Conservation (phyloP, 306 rosid species). For the Sphenostylis stenocarpa region DNA sequence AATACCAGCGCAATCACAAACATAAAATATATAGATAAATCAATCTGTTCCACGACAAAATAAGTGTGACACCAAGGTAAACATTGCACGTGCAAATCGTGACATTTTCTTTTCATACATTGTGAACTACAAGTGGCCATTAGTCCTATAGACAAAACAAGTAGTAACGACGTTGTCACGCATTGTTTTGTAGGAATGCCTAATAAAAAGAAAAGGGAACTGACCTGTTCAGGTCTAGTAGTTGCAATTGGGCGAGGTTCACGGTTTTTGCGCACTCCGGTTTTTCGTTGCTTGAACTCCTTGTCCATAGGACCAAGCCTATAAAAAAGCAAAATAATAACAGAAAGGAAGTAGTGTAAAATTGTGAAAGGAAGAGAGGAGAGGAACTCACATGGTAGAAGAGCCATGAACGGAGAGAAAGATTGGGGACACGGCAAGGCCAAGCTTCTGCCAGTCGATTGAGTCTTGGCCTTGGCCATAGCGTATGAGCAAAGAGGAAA, state of each 20-base stretch:
- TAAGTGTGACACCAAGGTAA: neutral
- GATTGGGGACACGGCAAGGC: conserved; percentile 49
- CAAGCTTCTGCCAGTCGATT: conserved; percentile 59
- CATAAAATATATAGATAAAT: neutral
- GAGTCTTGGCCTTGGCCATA: conserved; percentile 37
- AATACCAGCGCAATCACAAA: conserved; percentile 3
- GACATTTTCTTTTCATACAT: neutral
- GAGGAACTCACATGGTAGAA: conserved; percentile 60
- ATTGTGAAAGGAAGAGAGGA: neutral
- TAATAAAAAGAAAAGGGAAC: neutral
- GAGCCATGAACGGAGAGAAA: conserved; percentile 62
- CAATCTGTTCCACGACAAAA: neutral
- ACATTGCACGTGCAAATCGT: neutral
- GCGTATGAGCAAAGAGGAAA: conserved; percentile 50
- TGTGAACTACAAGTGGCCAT: neutral
- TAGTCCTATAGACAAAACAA: neutral
- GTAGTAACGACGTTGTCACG: neutral
- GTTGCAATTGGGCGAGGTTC: conserved; percentile 40
- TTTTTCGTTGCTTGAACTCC: conserved; percentile 62
- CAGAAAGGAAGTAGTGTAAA: neutral
- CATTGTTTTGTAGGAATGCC: neutral
- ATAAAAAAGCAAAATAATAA: neutral
- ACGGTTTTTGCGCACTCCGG: conserved; percentile 35
- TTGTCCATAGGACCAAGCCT: conserved; percentile 93
- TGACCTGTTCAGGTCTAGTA: conserved; percentile 72